A percentile compares a stretch with the other conserved stretches of the same genome.
Conservation (phyloP, 768 basidiomycete genomes). For the Auricularia sp. region DNA sequence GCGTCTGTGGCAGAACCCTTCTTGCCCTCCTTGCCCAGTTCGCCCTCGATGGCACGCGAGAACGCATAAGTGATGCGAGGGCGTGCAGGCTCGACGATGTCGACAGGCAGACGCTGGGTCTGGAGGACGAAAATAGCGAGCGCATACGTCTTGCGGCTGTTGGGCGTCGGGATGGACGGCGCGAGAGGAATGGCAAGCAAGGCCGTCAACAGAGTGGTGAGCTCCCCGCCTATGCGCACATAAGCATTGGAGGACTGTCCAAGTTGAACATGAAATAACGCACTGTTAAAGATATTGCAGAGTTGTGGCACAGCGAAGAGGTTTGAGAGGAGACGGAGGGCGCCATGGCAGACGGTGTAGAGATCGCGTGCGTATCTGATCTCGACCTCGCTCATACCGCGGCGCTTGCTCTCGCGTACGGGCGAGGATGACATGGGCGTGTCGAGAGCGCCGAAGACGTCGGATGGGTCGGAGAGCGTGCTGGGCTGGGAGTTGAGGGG, state of each 20-base stretch:
- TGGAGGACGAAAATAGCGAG: slow-evolving; percentile 68
- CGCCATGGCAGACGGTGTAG: slow-evolving; percentile 61
- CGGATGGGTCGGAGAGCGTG: slow-evolving; percentile 12
- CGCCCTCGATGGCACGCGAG: slow-evolving; percentile 68
- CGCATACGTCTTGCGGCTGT: slow-evolving; percentile 78
- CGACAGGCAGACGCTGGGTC: slow-evolving; percentile 52
- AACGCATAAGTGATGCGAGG: slow-evolving; percentile 63
- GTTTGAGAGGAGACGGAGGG: slow-evolving; percentile 52
- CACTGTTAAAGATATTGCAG: slow-evolving; percentile 53
- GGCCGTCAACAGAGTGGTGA: slow-evolving; percentile 48
- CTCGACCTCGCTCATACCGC: slow-evolving; percentile 67
- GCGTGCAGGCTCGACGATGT: slow-evolving; percentile 49
- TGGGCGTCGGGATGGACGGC: slow-evolving; percentile 61
- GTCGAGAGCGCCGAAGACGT: slow-evolving; percentile 19
- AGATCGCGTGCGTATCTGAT: slow-evolving; percentile 73
- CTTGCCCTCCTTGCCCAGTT: slow-evolving; percentile 82
- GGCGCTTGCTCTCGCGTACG: slow-evolving; percentile 53
- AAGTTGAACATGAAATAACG: slow-evolving; percentile 14
- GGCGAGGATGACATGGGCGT: slow-evolving; percentile 29
- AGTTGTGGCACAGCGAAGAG: slow-evolving; percentile 52
- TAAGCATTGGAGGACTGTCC: slow-evolving; percentile 2
- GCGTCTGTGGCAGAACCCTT: slow-evolving; percentile 74
- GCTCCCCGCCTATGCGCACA: slow-evolving; percentile 39
- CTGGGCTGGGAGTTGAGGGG: slow-evolving; percentile 27
- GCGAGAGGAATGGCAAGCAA: slow-evolving; percentile 66